Evolutionary conservation across 164 flowering plant genomes (phyloP).

Genomic region (Echeveria elegans): DNA sequence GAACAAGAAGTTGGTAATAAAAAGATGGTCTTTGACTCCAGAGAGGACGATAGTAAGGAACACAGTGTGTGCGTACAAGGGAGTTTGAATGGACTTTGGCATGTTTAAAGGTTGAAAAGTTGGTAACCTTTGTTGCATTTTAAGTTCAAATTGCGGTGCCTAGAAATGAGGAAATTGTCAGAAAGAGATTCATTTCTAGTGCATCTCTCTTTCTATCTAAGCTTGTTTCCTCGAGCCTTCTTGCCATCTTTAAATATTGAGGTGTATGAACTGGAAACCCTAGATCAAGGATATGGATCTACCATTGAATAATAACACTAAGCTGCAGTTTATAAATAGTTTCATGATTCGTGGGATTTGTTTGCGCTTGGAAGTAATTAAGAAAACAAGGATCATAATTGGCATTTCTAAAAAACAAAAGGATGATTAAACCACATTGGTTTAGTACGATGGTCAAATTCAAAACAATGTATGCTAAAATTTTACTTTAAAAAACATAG

Average conservation of each 20-base stretch:
- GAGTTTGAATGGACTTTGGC: background rate
- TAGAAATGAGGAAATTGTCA: background rate
- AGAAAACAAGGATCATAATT: no score
- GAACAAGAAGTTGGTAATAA: background rate
- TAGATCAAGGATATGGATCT: background rate
- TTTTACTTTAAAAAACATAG: no score
- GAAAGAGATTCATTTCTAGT: background rate
- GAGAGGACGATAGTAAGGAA: background rate
- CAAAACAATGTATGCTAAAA: no score
- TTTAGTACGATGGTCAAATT: no score
- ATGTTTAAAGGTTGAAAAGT: background rate
- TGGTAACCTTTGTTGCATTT: background rate
- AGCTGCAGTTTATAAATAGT: background rate
- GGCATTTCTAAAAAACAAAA: no score
- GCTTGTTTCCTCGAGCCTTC: background rate
- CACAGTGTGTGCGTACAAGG: background rate
- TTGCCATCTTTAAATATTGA: background rate
- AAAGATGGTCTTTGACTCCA: background rate
- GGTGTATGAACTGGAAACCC: background rate
- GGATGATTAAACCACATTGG: no score
- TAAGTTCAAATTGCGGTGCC: constrained; percentile 5
- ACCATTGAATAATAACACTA: background rate
- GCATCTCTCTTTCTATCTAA: background rate
- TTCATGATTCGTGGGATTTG: background rate
- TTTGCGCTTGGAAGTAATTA: no score